Conservation (phyloP, 1,139 yeast species). For the Pichia sp. region DNA sequence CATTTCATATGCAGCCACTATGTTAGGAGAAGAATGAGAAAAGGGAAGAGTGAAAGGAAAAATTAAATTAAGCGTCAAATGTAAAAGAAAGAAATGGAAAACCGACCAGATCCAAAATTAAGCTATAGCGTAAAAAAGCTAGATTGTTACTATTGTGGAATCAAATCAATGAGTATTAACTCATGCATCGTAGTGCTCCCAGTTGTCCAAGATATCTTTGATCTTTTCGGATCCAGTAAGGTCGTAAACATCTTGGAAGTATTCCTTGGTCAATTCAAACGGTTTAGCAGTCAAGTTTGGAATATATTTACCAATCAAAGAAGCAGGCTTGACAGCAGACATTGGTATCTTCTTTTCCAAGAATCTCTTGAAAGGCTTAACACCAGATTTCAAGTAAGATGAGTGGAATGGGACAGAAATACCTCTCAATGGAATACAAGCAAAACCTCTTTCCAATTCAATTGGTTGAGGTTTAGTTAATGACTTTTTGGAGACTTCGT, state of each 20-base stretch:
- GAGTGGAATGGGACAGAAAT: conserved; percentile 99
- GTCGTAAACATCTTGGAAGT: conserved; percentile 90
- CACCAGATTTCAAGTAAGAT: conserved; percentile 95
- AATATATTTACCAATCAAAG: conserved; percentile 89
- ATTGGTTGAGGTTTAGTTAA: conserved; percentile 91
- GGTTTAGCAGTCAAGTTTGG: conserved; percentile 99
- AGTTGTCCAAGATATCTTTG: conserved; percentile 83
- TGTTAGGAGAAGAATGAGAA: conserved; percentile 2
- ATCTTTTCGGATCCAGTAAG: conserved; percentile 90
- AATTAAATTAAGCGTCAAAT: not conserved
- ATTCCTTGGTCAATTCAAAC: conserved; percentile 90
- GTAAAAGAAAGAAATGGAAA: not conserved
- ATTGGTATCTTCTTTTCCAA: conserved; percentile 92
- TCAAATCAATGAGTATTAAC: not conserved
- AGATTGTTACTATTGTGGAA: not conserved
- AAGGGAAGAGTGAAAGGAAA: not conserved
- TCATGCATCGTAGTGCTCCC: conserved; percentile 72
- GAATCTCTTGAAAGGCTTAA: conserved; percentile 97
- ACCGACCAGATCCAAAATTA: not conserved
- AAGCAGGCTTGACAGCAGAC: conserved; percentile 91
- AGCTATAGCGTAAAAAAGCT: not conserved
- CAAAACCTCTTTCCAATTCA: conserved; percentile 95
- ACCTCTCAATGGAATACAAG: conserved; percentile 97
- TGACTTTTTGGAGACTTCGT: conserved; percentile 77
- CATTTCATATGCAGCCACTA: not conserved